Conservation (phyloP, 1,284 basidiomycete genomes). For the Sporisorium reilianum region DNA sequence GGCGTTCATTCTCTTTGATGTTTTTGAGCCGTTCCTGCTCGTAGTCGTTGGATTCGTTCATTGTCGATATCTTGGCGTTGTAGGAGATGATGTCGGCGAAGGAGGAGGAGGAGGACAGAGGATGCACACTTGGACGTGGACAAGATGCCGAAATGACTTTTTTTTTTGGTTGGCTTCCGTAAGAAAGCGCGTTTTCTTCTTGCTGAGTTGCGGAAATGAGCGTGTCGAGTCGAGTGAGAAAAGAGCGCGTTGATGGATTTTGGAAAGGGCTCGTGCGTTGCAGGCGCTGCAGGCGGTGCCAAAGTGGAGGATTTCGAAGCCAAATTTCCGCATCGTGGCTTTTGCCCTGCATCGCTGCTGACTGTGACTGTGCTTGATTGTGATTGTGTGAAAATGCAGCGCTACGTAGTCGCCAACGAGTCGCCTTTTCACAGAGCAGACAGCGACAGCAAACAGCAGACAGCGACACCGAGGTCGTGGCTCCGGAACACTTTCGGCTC, state of each 20-base stretch:
- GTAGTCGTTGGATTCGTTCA: slow-evolving; percentile 52
- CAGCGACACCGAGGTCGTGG: no score
- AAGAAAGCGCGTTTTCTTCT: slow-evolving; percentile 3
- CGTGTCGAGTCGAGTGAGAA: neutral
- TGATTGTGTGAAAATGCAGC: slow-evolving; percentile 22
- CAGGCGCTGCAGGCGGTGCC: no score
- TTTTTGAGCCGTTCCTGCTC: slow-evolving; percentile 64
- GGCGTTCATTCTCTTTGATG: slow-evolving; percentile 64
- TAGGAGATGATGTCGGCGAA: neutral
- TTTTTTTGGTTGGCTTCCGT: neutral
- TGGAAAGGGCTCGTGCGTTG: slow-evolving; percentile 8
- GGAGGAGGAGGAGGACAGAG: neutral
- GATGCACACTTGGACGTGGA: slow-evolving; percentile 6
- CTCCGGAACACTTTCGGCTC: no score
- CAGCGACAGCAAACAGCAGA: no score
- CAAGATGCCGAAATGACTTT: slow-evolving; percentile 2
- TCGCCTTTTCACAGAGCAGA: slow-evolving; percentile 8
- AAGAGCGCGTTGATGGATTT: slow-evolving; percentile 5
- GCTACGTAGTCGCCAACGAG: slow-evolving; percentile 19
- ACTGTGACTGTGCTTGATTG: neutral
- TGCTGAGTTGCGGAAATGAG: no score
- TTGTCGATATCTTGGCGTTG: slow-evolving; percentile 5
- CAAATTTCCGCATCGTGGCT: no score
- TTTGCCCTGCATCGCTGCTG: no score
- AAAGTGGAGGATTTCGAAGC: slow-evolving; percentile 6